Evolutionary conservation across 164 flowering plant species (phyloP).

Genomic region (Akebia trifoliata): DNA sequence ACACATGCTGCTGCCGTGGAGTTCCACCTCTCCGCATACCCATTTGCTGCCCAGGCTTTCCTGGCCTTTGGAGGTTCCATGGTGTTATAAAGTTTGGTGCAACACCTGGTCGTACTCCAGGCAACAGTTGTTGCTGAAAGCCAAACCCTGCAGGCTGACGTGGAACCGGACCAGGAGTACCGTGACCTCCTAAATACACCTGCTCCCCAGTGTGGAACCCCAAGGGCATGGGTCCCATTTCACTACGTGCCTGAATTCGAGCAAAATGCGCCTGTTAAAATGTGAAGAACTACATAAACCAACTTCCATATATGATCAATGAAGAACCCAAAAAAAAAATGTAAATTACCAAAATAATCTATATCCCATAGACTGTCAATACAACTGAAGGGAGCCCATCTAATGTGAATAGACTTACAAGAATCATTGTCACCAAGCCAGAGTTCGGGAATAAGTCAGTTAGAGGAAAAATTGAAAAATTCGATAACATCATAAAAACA

Average conservation of each 20-base stretch:
- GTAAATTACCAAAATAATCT: too few species aligned
- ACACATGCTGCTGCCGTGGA: slow-evolving; percentile 38
- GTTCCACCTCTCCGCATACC: slow-evolving; percentile 5
- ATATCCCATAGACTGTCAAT: too few species aligned
- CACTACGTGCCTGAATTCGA: background rate
- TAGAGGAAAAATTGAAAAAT: too few species aligned
- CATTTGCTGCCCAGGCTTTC: slow-evolving; percentile 9
- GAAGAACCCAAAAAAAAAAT: too few species aligned
- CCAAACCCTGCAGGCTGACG: slow-evolving; percentile 61
- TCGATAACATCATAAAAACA: too few species aligned
- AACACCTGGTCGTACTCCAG: slow-evolving; percentile 63
- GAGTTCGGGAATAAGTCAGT: too few species aligned
- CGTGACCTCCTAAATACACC: slow-evolving; percentile 52
- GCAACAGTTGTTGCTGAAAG: slow-evolving; percentile 59
- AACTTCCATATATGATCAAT: too few species aligned
- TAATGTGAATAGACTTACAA: too few species aligned
- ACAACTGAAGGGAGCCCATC: too few species aligned
- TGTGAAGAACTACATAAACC: too few species aligned
- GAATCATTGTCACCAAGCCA: too few species aligned
- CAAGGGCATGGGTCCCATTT: slow-evolving; percentile 7
- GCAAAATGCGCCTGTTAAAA: slow-evolving; percentile 2
- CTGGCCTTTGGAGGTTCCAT: slow-evolving; percentile 28
- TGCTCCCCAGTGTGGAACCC: slow-evolving; percentile 49
- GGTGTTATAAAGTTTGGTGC: slow-evolving; percentile 57
- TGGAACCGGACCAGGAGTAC: slow-evolving; percentile 44